A percentile compares a stretch with the other conserved stretches of the same genome.
phyloP scores from a whole-genome alignment of 2,329 filamentous ascomycete genomes.

The Laburnicola sp. region DNA sequence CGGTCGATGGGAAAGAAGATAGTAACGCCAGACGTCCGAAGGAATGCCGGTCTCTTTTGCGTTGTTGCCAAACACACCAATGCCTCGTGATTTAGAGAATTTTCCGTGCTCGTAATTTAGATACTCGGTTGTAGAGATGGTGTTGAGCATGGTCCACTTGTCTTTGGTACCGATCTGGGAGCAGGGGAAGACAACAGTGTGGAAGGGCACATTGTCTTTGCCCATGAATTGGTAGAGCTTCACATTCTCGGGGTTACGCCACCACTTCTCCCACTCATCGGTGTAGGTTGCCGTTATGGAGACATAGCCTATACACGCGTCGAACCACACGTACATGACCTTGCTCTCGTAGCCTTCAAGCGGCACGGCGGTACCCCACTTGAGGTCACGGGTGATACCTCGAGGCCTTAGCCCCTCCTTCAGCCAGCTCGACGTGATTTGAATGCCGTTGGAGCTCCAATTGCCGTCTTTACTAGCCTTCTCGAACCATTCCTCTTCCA shows the following conservation, averaged over 20 bases:
- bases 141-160: slow-evolving; percentile 87
- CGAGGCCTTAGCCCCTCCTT: slow-evolving; percentile 81
- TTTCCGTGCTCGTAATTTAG: slow-evolving; percentile 59
- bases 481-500: slow-evolving; percentile 76
- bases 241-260: slow-evolving; percentile 86
- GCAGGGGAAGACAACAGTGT: slow-evolving; percentile 88
- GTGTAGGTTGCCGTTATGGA: slow-evolving; percentile 93
- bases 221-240: slow-evolving; percentile 90
- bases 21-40: slow-evolving; percentile 91
- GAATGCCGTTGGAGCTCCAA: slow-evolving; percentile 75
- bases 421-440: slow-evolving; percentile 80
- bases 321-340: slow-evolving; percentile 93
- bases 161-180: slow-evolving; percentile 82
- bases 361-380: slow-evolving; percentile 75
- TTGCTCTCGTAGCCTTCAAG: slow-evolving; percentile 68
- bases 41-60: slow-evolving; percentile 83
- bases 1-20: slow-evolving; percentile 80
- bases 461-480: slow-evolving; percentile 72
- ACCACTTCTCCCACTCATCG: slow-evolving; percentile 89
- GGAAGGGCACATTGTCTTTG: slow-evolving; percentile 86
- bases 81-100: slow-evolving; percentile 86
- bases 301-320: slow-evolving; percentile 92
- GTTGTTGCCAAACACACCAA: slow-evolving; percentile 90
- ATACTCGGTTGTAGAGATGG: slow-evolving; percentile 83
- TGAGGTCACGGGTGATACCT: slow-evolving; percentile 88